Conservation (phyloP, 768 basidiomycete genomes). For the Mycena pura region DNA sequence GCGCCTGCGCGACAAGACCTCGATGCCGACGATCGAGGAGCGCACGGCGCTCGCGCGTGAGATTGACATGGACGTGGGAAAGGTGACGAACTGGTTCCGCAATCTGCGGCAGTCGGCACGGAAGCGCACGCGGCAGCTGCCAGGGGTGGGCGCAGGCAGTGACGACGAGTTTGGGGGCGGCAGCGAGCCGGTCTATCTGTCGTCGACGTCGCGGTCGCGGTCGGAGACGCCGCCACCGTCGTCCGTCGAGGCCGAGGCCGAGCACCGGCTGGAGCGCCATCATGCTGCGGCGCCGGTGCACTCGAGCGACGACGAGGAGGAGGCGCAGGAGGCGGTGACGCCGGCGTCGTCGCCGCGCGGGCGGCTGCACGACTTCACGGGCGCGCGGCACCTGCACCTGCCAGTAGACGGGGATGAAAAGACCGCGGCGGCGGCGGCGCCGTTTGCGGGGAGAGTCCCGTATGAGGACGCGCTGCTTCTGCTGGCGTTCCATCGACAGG, state of each 20-base stretch:
- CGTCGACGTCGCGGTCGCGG: slow-evolving; percentile 20
- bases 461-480: slow-evolving; percentile 79
- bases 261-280: not conserved
- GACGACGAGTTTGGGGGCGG: slow-evolving; percentile 51
- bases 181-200: slow-evolving; percentile 18
- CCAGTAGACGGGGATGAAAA: slow-evolving; percentile 58
- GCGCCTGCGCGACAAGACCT: slow-evolving; percentile 68
- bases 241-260: slow-evolving; percentile 14
- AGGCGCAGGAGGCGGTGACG: slow-evolving; percentile 25
- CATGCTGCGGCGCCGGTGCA: not conserved
- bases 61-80: slow-evolving; percentile 86
- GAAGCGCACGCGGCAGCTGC: slow-evolving; percentile 56
- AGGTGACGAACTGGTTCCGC: slow-evolving; percentile 90
- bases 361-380: slow-evolving; percentile 19
- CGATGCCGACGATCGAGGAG: slow-evolving; percentile 82
- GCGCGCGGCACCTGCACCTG: slow-evolving; percentile 49
- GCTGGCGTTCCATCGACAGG: slow-evolving; percentile 73
- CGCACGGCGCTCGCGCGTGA: slow-evolving; percentile 75
- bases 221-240: slow-evolving; percentile 17
- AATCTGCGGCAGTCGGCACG: slow-evolving; percentile 84
- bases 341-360: slow-evolving; percentile 15
- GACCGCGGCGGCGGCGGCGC: slow-evolving; percentile 31
- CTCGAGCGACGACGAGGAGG: slow-evolving; percentile 28
- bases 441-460: slow-evolving; percentile 59
- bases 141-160: slow-evolving; percentile 35